Conservation (phyloP, 1,284 basidiomycete genomes). For the Cutaneotrichosporon daszewskae region DNA sequence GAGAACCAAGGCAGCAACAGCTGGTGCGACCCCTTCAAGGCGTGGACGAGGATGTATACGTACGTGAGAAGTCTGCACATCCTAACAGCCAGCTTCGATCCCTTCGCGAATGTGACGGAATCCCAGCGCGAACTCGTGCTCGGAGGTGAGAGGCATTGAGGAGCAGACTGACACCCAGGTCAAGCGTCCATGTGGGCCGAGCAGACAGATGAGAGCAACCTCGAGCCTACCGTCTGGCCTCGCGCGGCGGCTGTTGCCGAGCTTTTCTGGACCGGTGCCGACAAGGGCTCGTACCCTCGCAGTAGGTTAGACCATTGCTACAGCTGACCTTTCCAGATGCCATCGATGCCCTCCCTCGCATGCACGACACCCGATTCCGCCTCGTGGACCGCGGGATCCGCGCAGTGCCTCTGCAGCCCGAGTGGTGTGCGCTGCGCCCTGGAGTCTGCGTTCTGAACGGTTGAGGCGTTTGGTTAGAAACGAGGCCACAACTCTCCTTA, state of each 20-base stretch:
- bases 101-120: conserved; percentile 55
- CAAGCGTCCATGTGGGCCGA: conserved; percentile 72
- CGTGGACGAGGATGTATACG: conserved; percentile 60
- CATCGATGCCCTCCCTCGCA: conserved; percentile 61
- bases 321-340: no score
- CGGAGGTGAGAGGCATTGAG: conserved; percentile 49
- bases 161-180: not conserved
- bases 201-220: conserved; percentile 63
- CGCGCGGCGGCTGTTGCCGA: conserved; percentile 71
- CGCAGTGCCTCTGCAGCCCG: conserved; percentile 67
- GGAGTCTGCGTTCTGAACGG: conserved; percentile 28
- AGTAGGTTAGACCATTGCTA: no score
- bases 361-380: conserved; percentile 68
- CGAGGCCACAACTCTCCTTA: conserved; percentile 62
- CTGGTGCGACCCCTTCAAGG: conserved; percentile 71
- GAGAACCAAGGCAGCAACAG: conserved; percentile 54
- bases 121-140: conserved; percentile 56
- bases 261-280: conserved; percentile 70
- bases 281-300: conserved; percentile 18
- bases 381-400: conserved; percentile 62
- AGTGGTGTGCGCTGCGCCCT: conserved; percentile 74
- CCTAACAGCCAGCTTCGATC: conserved; percentile 59
- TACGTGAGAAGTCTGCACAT: no score
- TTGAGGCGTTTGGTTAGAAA: no score
- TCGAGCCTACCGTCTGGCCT: conserved; percentile 72